Conservation (phyloP, 495 filamentous ascomycete species). For the Aspergillus biplanus region DNA sequence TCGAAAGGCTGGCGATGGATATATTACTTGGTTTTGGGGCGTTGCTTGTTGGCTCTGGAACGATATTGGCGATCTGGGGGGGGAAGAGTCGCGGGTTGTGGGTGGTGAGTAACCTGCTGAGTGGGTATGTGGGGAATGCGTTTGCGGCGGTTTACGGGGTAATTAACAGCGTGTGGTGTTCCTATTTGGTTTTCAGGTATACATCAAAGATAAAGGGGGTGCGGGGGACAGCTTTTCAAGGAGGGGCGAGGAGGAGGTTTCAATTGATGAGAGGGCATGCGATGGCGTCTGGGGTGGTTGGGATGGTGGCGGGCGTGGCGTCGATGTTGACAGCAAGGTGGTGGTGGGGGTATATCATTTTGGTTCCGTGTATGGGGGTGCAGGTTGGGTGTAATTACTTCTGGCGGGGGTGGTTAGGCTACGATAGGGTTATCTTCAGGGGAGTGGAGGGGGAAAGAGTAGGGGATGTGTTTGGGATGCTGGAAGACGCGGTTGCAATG, state of each 20-base stretch:
- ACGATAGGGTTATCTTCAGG: too few relatives aligned
- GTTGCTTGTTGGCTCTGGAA: conserved; percentile 50
- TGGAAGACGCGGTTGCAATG: conserved; percentile 5
- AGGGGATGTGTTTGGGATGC: conserved; percentile 50
- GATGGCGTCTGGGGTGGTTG: conserved; percentile 40
- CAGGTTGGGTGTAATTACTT: conserved; percentile 48
- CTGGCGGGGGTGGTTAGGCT: too few relatives aligned
- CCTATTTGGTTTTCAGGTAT: too few relatives aligned
- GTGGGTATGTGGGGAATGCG: conserved; percentile 53
- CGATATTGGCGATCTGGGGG: conserved; percentile 53
- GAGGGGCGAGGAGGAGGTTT: too few relatives aligned
- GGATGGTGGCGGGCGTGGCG: conserved; percentile 49
- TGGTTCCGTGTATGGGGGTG: conserved; percentile 48
- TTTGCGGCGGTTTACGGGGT: conserved; percentile 28
- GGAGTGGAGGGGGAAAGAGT: too few relatives aligned
- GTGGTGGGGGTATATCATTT: conserved; percentile 53
- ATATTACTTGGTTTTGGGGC: conserved; percentile 46
- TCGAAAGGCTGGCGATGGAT: conserved; percentile 55
- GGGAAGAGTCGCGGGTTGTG: conserved; percentile 40
- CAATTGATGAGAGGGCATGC: conserved; percentile 41
- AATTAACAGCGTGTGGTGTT: neutral
- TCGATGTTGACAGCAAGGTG: conserved; percentile 50
- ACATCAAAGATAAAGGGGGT: too few relatives aligned
- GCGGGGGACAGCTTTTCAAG: too few relatives aligned
- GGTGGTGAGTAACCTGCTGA: conserved; percentile 48